These are phyloP conservation scores for Nakataea oryzae DNA, from an alignment of 2,329 filamentous ascomycete species.

Conservation along the genomic window DNA sequence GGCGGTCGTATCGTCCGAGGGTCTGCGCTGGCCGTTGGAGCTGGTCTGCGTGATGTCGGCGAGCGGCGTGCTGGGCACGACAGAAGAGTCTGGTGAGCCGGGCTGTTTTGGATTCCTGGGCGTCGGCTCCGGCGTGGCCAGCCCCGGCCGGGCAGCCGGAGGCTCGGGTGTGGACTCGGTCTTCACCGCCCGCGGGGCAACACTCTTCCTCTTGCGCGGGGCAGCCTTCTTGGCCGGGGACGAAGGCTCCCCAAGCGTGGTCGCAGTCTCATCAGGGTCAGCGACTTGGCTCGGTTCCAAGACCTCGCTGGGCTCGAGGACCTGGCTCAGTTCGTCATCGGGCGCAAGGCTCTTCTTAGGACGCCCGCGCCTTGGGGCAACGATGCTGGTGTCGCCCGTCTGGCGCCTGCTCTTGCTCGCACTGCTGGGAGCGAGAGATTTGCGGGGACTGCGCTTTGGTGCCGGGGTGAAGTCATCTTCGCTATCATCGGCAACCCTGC, in stretches of 20 bases:
- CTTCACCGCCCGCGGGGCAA: slow-evolving; percentile 28
- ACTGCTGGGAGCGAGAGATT: slow-evolving; percentile 15
- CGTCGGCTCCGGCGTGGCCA: slow-evolving; percentile 27
- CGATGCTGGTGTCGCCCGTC: slow-evolving; percentile 24
- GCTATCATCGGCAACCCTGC: slow-evolving; percentile 46
- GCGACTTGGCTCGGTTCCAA: slow-evolving; percentile 51
- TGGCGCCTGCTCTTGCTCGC: slow-evolving; percentile 18
- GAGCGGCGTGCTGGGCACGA: slow-evolving; percentile 46
- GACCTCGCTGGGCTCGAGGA: slow-evolving; percentile 43
- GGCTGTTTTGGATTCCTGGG: slow-evolving; percentile 33
- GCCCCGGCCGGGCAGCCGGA: slow-evolving; percentile 7
- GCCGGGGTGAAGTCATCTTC: slow-evolving; percentile 77
- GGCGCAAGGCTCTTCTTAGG: slow-evolving; percentile 29
- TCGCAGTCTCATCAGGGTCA: slow-evolving; percentile 39
- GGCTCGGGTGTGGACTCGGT: slow-evolving; percentile 25
- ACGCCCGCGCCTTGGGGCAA: slow-evolving; percentile 23
- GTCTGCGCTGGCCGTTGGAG: slow-evolving; percentile 49
- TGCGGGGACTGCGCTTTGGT: slow-evolving; percentile 39
- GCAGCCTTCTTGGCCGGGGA: slow-evolving; percentile 29
- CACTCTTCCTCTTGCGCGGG: slow-evolving; percentile 59
- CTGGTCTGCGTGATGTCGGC: slow-evolving; percentile 62
- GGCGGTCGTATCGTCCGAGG: slow-evolving; percentile 36
- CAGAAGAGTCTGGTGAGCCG: slow-evolving; percentile 43
- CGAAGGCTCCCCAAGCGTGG: slow-evolving; percentile 17
- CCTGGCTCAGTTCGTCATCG: slow-evolving; percentile 46